Base-by-base conservation (phyloP, 305 asterid genomes). In the Stenogyne calaminthoides region DNA sequence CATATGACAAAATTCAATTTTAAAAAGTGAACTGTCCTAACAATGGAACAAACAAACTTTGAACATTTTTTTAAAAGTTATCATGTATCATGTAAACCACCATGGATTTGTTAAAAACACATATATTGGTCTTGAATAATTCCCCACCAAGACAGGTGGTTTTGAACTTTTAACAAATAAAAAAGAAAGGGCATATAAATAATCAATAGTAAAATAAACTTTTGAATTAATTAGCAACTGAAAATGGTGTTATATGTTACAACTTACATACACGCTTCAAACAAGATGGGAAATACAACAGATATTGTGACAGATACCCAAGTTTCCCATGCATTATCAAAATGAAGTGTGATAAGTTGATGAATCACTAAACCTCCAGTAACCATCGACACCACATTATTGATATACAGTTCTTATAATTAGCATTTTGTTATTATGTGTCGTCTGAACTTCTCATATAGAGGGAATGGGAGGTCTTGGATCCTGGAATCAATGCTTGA, bases 401-500 rank as follows among this genome's bases (percentile, higher is more conserved):
- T 54, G 65, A 61, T 62, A 52, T 15, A 63, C 42, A 8, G 18
- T 42, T 32, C 42, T 56, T 54, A 74, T 25, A 52, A 49, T 55
- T 29, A 69, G 51, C 70, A 32, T 34, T 51, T 61, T 51, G 57
- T 39, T 79, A 39, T 58, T 18, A 58, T 27, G 20, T 49, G 47
- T 36, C 51, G 32, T 57, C 68, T 55, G 32, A 64, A 74, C 67
- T 64, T 66, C 59, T 71, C 11, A 70, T 71, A 65, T 36, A 58
- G 47, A 6, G 64, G 66, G 70, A 77, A 62, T 70, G 69, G 69
- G 81, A 60, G 67, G 72, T 56, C 62, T 69, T 37, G 44, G 56
- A 77, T 69, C 56, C 27, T 68, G 36, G 36, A 32, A 32, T 32
- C 36, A 32, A 32, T 4, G 27, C 16, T 44, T 44, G 72, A 69